phyloP scores from a whole-genome alignment of 1,284 basidiomycete genomes.

The Cutaneotrichosporon arboriforme region DNA sequence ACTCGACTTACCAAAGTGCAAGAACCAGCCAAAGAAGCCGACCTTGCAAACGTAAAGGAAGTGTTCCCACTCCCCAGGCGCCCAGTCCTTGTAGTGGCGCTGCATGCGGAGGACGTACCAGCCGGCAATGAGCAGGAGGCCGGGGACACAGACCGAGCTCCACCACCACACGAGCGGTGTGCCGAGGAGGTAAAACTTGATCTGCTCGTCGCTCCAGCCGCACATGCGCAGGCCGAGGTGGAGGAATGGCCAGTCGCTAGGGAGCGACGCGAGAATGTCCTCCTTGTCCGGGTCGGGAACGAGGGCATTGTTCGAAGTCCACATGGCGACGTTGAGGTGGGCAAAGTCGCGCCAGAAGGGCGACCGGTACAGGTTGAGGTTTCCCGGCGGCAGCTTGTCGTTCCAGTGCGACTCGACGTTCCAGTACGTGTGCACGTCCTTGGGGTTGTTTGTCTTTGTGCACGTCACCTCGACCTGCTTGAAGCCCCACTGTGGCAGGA shows the following conservation, averaged over 20 bases:
- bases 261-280: conserved; percentile 88
- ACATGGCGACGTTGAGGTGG: conserved; percentile 99
- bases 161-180: conserved; percentile 93
- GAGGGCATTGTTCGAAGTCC: conserved; percentile 98
- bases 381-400: conserved; percentile 72
- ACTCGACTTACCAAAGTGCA: conserved; percentile 77
- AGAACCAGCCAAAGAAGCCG: conserved; percentile 82
- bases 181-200: conserved; percentile 91
- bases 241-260: conserved; percentile 90
- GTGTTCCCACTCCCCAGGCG: conserved; percentile 88
- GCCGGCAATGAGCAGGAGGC: conserved; percentile 55
- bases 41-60: conserved; percentile 90
- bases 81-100: conserved; percentile 85
- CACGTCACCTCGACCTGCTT: conserved; percentile 97
- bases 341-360: conserved; percentile 96
- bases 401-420: conserved; percentile 98
- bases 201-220: conserved; percentile 81
- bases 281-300: conserved; percentile 96
- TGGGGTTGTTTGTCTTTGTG: conserved; percentile 76
- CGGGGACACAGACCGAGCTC: conserved; percentile 62
- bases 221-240: conserved; percentile 90
- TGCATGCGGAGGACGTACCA: conserved; percentile 79
- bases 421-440: conserved; percentile 88
- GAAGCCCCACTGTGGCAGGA: conserved; percentile 97
- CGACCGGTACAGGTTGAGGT: conserved; percentile 77